phyloP scores from a whole-genome alignment of 345 rosid species.

The Iberis pinnata region DNA sequence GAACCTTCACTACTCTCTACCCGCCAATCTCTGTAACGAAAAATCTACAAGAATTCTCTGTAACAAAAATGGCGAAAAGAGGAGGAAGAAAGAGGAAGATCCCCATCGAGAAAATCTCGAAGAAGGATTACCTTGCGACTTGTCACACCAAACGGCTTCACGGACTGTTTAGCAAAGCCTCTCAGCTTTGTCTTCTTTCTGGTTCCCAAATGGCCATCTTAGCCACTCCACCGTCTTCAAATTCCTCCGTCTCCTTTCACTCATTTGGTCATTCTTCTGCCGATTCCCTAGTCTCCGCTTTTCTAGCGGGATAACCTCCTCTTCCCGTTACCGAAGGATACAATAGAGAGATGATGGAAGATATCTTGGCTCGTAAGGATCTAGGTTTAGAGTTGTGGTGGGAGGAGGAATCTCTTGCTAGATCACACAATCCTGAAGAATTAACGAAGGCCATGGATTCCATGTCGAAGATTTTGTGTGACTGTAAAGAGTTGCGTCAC shows the following conservation, averaged over 20 bases:
- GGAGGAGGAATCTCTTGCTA: constrained; percentile 1
- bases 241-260: constrained; percentile 10
- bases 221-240: constrained; percentile 3
- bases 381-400: constrained; percentile 12
- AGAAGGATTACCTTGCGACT: no score
- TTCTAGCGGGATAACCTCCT: constrained; percentile 10
- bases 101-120: no score
- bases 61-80: no score
- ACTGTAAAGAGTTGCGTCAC: no score
- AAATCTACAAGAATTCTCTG: no score
- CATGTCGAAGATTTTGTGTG: constrained; percentile 4
- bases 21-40: no score
- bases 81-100: no score
- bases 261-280: constrained; percentile 25
- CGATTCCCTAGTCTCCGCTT: constrained; percentile 15
- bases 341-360: no score
- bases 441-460: background rate
- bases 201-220: constrained; percentile 9
- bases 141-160: constrained; percentile 20
- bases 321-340: no score
- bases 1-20: no score
- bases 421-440: background rate
- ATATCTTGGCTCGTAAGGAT: no score
- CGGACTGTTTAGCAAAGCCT: constrained; percentile 22
- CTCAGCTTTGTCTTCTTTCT: constrained; percentile 19